phyloP scores from a whole-genome alignment of 495 filamentous ascomycete species.

The Neurospora hispaniola region DNA sequence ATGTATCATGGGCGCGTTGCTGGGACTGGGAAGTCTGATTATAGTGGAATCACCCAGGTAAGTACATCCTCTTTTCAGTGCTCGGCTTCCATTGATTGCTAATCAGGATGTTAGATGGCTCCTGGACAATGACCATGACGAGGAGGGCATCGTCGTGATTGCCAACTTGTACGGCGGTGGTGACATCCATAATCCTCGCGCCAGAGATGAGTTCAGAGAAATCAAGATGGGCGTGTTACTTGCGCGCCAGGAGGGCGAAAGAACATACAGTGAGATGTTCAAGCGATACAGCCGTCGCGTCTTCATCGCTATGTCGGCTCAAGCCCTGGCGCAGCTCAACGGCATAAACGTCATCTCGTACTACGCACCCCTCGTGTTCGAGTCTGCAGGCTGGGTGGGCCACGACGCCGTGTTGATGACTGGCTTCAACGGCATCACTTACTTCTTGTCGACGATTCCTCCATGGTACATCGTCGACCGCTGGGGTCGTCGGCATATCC shows the following conservation, averaged over 20 bases:
- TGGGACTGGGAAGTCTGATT: slow-evolving; percentile 75
- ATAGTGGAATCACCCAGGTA: slow-evolving; percentile 96
- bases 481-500: slow-evolving; percentile 82
- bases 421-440: slow-evolving; percentile 88
- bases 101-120: slow-evolving; percentile 58
- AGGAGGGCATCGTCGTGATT: slow-evolving; percentile 96
- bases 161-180: slow-evolving; percentile 94
- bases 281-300: slow-evolving; percentile 81
- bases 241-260: slow-evolving; percentile 86
- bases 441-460: slow-evolving; percentile 81
- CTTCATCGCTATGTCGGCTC: slow-evolving; percentile 98
- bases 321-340: slow-evolving; percentile 90
- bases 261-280: slow-evolving; percentile 92
- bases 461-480: slow-evolving; percentile 96
- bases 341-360: slow-evolving; percentile 99
- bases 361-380: slow-evolving; percentile 93
- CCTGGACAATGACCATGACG: slow-evolving; percentile 93
- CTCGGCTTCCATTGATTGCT: slow-evolving; percentile 10
- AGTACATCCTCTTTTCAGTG: slow-evolving; percentile 8
- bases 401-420: slow-evolving; percentile 93
- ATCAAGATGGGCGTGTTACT: slow-evolving; percentile 97
- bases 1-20: slow-evolving; percentile 80
- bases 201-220: slow-evolving; percentile 88
- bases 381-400: slow-evolving; percentile 87
- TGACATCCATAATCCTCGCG: slow-evolving; percentile 84